Conservation (phyloP, 805 yeast species). For the Blastobotrys peoriensis region DNA sequence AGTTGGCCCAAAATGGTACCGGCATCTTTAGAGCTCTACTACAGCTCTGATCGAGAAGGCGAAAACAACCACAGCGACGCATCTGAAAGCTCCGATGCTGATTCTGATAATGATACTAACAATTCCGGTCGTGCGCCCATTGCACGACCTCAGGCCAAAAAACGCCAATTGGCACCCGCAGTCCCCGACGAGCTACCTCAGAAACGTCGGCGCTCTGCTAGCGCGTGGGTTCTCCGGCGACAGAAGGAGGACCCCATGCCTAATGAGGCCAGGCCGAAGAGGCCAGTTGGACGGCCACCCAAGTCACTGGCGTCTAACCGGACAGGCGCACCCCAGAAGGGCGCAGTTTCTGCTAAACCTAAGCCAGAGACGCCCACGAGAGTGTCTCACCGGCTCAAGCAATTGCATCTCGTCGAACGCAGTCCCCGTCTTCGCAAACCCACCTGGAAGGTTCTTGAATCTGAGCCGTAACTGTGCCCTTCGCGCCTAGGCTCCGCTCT, state of each 20-base stretch:
- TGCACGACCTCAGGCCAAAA: background rate
- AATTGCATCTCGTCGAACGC: background rate
- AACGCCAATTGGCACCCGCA: background rate
- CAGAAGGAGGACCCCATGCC: slow-evolving; percentile 1
- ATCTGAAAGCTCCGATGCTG: slow-evolving; percentile 1
- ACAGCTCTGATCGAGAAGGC: background rate
- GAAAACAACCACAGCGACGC: background rate
- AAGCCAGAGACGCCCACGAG: background rate
- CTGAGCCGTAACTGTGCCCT: too few species aligned
- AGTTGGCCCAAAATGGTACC: background rate
- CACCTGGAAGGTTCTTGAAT: background rate
- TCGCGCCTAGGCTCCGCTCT: too few species aligned
- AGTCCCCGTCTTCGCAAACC: background rate
- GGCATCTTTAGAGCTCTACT: background rate
- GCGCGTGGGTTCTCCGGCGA: background rate
- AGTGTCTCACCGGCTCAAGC: background rate
- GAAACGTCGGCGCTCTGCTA: background rate
- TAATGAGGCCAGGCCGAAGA: too few species aligned
- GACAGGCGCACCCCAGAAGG: too few species aligned
- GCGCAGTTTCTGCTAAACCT: too few species aligned
- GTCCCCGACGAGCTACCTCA: background rate
- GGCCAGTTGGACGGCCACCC: too few species aligned
- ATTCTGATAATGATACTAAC: background rate
- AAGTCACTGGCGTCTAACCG: too few species aligned
- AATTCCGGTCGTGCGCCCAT: too few species aligned